Evolutionary conservation across 495 filamentous ascomycete species (phyloP), one percentile per base, ranked within the genome.

Genomic region (Penicillium bovifimosum): DNA sequence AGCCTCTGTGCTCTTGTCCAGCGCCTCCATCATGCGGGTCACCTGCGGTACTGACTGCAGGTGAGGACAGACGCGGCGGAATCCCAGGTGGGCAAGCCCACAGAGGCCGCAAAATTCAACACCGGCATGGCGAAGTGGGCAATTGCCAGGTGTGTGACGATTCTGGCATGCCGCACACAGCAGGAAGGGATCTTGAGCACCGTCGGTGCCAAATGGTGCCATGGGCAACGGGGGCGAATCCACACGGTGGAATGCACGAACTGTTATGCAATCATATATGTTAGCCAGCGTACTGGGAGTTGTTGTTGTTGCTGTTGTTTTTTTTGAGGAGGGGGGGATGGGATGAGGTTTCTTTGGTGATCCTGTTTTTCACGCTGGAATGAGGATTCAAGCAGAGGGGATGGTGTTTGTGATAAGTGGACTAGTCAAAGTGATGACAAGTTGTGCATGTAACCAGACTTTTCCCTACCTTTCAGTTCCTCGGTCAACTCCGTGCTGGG

Each of bases 81-180:
- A 41, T 14, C 83, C 82, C 51, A 70, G 83, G 55, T 90, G 86
- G 4, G 86, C 83, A 20, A 85, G 67, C 9, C 84, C 84, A 56
- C 86, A 90, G 3, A 88, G 73, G 8, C 74, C 76, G 60, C 86
- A 90, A 47, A 72, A 62, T 58, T 90, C 84, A 9, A 76, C 69
- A 0, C 83, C 84, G 16, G 81, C 79, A 6, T 70, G 20, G 58
- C 81, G 85, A 36, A 88, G 69, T 3, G 77, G 78, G 55, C 86
- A 90, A 13, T 61, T 61, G 6, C 87, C 87, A 8, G 60, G 53
- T 2, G 67, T 61, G 60, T 90, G 86, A 16, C 41, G 43, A 11
- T 62, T 58, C 3, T 59, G 49, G 66, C 86, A 90, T 14, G 76
- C 81, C 2, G 70, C 50, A 55, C 86, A 90, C n/a, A 44, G 42